Base-by-base conservation (phyloP, 148 eudicot genomes). In the Spergularia bocconei region DNA sequence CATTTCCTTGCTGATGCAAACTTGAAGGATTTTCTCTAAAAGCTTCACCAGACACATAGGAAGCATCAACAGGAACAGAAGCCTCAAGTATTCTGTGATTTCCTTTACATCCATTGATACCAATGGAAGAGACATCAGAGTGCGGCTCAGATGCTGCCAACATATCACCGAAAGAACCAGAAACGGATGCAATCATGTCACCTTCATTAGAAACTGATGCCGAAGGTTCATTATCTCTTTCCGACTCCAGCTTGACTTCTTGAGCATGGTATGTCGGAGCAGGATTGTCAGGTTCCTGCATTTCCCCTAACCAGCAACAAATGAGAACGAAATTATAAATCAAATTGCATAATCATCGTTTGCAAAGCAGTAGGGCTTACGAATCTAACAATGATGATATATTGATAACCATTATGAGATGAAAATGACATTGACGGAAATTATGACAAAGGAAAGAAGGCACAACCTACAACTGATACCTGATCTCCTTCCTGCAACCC, bases 401-500 rank as follows among this genome's bases (percentile, higher is more conserved):
- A 50, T 51, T n/a, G 70, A 29, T 56, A n/a, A 78, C 19, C 4
- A 67, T 57, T 13, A 70, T 29, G 2, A 54, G 59, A 56, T 19
- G 52, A 15, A 21, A 74, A 74, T 52, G 63, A 66, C 7, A 50
- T 47, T 47, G 65, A 23, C 13, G 47, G 2, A 13, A 1, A 47
- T 21, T 13, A 67, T 29, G 4, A 17, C 68, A 29, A 73, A 72
- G 63, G 52, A 85, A 80, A 77, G 88, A 72, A 76, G 88, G 91
- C 80, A 92, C 90, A 91, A 89, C 97, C 97, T 95, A 90, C 76
- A 81, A 84, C 83, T 73, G 90, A 80, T 89, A 90, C 96, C 96
- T 90, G 93, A 83, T 85, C 90, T 78, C 82, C 90, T 80, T 75
- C 83, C 58, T 70, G 77, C 29, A 16, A 9, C 41, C 41, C 61